Evolutionary conservation across 108 stramenopile genomes (phyloP).

Genomic region (Stephanodiscus triporus): DNA sequence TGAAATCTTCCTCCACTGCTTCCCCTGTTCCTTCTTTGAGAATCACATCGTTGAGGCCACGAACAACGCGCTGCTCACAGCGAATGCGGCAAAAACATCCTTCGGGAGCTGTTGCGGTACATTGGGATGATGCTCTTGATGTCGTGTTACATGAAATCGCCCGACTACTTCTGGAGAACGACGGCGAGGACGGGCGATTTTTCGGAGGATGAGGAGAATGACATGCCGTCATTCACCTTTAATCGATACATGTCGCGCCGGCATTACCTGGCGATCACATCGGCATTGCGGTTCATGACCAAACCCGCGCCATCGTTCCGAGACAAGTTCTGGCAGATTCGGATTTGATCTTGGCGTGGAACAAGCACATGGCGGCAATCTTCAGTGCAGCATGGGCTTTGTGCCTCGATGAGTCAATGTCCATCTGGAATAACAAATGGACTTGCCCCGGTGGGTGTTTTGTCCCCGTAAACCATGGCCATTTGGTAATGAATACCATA

Average conservation of each 20-base stretch:
- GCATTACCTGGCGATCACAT: conserved; percentile 22
- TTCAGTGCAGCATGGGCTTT: conserved; percentile 31
- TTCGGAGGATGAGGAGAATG: neutral
- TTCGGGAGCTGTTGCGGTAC: conserved; percentile 24
- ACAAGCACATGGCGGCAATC: conserved; percentile 24
- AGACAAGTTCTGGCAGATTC: conserved; percentile 32
- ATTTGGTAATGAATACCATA: conserved; percentile 51
- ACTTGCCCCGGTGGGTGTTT: conserved; percentile 45
- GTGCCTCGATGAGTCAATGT: conserved; percentile 44
- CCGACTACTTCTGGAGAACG: conserved; percentile 20
- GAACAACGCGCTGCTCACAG: neutral
- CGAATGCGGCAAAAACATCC: neutral
- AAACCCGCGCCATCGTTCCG: conserved; percentile 11
- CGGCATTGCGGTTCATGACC: conserved; percentile 16
- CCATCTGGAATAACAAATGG: conserved; percentile 19
- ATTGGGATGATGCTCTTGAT: conserved; percentile 36
- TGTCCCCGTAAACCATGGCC: conserved; percentile 42
- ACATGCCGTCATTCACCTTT: conserved; percentile 12
- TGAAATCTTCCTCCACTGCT: neutral
- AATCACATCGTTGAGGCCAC: neutral
- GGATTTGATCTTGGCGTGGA: conserved; percentile 43
- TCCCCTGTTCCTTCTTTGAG: neutral
- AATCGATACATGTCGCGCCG: conserved; percentile 17
- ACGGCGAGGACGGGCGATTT: too few species aligned
- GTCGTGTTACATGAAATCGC: conserved; percentile 9